Conservation (phyloP, 2,329 filamentous ascomycete species). For the Seiridium cupressi region DNA sequence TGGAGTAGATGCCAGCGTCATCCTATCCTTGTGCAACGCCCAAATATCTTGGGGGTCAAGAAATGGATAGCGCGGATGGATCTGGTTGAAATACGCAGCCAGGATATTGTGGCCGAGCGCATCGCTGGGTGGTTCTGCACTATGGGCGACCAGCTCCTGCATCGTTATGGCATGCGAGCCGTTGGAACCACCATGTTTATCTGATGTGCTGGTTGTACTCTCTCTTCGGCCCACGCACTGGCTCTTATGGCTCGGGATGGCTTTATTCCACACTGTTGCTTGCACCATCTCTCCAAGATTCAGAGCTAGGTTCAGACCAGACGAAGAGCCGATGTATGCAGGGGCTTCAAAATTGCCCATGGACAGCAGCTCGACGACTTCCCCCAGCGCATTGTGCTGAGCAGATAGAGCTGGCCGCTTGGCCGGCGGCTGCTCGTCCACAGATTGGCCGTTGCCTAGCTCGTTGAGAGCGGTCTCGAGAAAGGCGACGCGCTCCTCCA, state of each 20-base stretch:
- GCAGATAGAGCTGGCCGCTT: constrained; percentile 9
- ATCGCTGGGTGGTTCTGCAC: constrained; percentile 43
- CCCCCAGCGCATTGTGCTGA: constrained; percentile 25
- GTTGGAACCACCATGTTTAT: constrained; percentile 27
- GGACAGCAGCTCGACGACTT: constrained; percentile 48
- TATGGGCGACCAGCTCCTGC: constrained; percentile 39
- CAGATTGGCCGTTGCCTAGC: neutral
- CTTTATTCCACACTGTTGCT: constrained; percentile 52
- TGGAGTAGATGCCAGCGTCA: constrained; percentile 30
- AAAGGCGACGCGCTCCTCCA: constrained; percentile 39
- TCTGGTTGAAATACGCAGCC: constrained; percentile 41
- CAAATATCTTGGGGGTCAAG: constrained; percentile 43
- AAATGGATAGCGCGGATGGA: constrained; percentile 49
- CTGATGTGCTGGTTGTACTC: constrained; percentile 4
- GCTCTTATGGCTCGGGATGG: constrained; percentile 26
- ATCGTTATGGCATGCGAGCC: constrained; percentile 34
- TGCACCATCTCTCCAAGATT: constrained; percentile 53
- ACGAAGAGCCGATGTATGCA: constrained; percentile 48
- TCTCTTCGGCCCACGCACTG: neutral
- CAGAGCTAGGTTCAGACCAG: constrained; percentile 45
- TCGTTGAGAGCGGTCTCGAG: constrained; percentile 32
- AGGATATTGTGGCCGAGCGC: constrained; percentile 41
- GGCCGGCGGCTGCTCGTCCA: constrained; percentile 11
- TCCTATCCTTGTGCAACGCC: constrained; percentile 39
- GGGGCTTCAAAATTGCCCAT: constrained; percentile 42